Evolutionary conservation across 148 eudicot genomes (phyloP).

Genomic region (Spergularia marina): DNA sequence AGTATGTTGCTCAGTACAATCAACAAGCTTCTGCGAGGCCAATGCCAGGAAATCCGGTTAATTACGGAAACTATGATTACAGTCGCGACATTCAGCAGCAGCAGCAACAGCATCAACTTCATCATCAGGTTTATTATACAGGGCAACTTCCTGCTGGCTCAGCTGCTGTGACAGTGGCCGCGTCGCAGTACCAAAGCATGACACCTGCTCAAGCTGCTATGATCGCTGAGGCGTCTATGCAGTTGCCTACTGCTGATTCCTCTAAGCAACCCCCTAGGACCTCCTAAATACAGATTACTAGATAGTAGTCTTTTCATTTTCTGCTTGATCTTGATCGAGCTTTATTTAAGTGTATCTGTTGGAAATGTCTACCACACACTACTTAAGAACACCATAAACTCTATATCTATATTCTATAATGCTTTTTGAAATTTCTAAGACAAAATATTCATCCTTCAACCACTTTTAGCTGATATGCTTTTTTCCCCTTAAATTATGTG

Average conservation of each 20-base stretch:
- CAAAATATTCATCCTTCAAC: no score
- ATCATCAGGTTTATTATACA: conserved; percentile 28
- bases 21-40: conserved; percentile 12
- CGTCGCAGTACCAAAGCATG: conserved; percentile 31
- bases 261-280: conserved; percentile 22
- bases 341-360: no score
- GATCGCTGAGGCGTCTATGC: conserved; percentile 31
- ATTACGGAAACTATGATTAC: conserved; percentile 24
- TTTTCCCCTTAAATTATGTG: no score
- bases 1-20: conserved; percentile 20
- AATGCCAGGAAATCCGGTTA: conserved; percentile 16
- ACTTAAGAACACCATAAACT: no score
- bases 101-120: conserved; percentile 14
- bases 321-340: no score
- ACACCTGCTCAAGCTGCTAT: conserved; percentile 36
- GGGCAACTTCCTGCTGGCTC: conserved; percentile 19
- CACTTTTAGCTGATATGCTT: no score
- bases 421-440: no score
- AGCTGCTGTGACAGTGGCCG: background rate
- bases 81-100: conserved; percentile 19
- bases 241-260: conserved; percentile 21
- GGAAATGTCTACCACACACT: no score
- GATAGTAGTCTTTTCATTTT: no score
- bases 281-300: conserved; percentile 11
- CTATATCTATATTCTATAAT: no score